These are phyloP conservation scores for Metarhizium brunneum DNA, from an alignment of 2,329 filamentous ascomycete species.

Conservation along the genomic window DNA sequence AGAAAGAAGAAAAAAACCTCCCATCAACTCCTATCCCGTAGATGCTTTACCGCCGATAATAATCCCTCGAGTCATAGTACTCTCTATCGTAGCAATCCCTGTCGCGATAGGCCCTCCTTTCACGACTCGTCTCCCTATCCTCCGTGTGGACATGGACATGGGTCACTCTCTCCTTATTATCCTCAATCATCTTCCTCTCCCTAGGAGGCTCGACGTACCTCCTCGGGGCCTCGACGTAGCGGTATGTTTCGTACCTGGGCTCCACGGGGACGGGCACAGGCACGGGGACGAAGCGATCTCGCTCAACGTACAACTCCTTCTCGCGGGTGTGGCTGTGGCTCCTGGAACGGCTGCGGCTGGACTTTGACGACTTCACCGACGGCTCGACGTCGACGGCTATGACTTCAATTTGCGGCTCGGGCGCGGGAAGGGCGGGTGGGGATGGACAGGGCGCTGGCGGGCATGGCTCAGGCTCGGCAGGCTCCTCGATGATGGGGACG, in stretches of 20 bases:
- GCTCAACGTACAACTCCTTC: slow-evolving; percentile 41
- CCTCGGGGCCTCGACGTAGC: slow-evolving; percentile 42
- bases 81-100: slow-evolving; percentile 1
- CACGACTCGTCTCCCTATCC: slow-evolving; percentile 21
- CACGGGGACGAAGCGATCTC: slow-evolving; percentile 37
- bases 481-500: slow-evolving; percentile 6
- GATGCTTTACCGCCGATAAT: slow-evolving; percentile 3
- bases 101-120: slow-evolving; percentile 10
- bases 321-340: slow-evolving; percentile 21
- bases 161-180: slow-evolving; percentile 10
- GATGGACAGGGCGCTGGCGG: not conserved
- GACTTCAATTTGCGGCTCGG: slow-evolving; percentile 25
- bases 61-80: not conserved
- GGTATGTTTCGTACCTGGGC: slow-evolving; percentile 37
- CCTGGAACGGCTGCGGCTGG: slow-evolving; percentile 19
- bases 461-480: not conserved
- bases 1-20: no score
- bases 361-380: slow-evolving; percentile 11
- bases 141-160: slow-evolving; percentile 21
- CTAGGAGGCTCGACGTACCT: slow-evolving; percentile 20
- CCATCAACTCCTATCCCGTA: not conserved
- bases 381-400: slow-evolving; percentile 29
- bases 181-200: slow-evolving; percentile 22
- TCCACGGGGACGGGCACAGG: slow-evolving; percentile 27
- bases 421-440: slow-evolving; percentile 4